Base-by-base conservation (phyloP, 768 basidiomycete genomes). In the Russula brevipes region DNA sequence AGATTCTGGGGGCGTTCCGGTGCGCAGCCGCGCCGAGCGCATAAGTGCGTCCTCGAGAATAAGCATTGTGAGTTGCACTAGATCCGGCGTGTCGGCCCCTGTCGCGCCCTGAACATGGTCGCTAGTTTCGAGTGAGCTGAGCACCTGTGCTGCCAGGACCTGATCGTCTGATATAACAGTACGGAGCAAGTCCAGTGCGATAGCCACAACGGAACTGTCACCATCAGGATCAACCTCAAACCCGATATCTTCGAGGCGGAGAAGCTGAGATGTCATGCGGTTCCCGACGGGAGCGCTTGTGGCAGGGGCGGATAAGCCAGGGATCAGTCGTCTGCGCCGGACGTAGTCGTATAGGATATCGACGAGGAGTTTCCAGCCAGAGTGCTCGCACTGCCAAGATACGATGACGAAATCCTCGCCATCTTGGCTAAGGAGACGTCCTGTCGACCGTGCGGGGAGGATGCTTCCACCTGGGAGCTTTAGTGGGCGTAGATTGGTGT, bases 321-420 rank as follows among this genome's bases (percentile, higher is more conserved):
- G 63, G 52, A 81, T 75, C 69, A 79, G 72, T 10, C 83, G 79
- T 61, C 80, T 75, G 36, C 82, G 81, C 61, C 83, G 85, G 59
- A 88, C 84, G 70, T 88, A 91, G 70, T 89, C 87, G 4, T 84
- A 83, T 57, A 96, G 76, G 9, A 95, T 76, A 68, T 94, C 93
- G n/a, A 93, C 72, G 6, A 96, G 74, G 14, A 96, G 72, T 66
- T 83, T 88, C 94, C 94, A 97, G 2, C 90, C 92, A 7, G 88
- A 91, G 70, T 93, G 86, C 50, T 85, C 78, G 66, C 89, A 86
- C 65, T 87, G 80, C 94, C 94, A 97, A 19, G 82, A 80, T 0
- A 95, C 81, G 5, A 89, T 86, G 24, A 87, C 75, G 17, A 83
- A 77, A 30, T 91, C 88, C 2, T 82, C 84, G 4, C 82, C 82